Base-by-base conservation (phyloP, 495 filamentous ascomycete genomes). In the Podospora anserina region DNA sequence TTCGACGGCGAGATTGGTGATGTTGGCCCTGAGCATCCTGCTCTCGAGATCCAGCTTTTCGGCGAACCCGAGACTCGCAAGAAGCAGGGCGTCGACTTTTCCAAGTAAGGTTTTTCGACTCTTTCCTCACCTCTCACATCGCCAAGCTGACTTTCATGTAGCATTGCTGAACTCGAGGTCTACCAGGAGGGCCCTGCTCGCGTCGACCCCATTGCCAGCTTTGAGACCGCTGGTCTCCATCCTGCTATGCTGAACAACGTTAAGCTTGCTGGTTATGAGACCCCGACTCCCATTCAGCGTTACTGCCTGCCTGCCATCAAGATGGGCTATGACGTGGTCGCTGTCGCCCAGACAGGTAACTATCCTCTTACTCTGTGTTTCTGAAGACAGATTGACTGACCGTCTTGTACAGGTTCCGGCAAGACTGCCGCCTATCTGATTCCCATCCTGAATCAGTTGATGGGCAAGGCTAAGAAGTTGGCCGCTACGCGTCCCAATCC, bases 381-480 rank as follows among this genome's bases (percentile, higher is more conserved):
- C 15, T 49, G 6, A 11, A 5, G 9, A 13, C 39, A 13, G 9
- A 5, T 49, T 49, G 39, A 9, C 9, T 49, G 2, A 49, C 39
- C 5, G 63, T 57, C 15, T 16, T 4, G 32, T 18, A 20, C 66
- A 98, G 94, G 95, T 26, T 97, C 94, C 54, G 95, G 95, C 66
- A 99, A 99, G 82, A 99, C 95, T 1, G 95, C 89, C 0, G 93
- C 95, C 0, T 99, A 93, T 73, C 77, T 99, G 3, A 89, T 97
- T 66, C 95, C 95, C 0, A 92, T 95, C 58, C 71, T 97, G 55
- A 96, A 93, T 49, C 88, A 92, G 78, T 78, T 97, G 30, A 96
- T 97, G 92, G 95, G 95, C 27, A 98, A 97, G 79, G 92, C 90
- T 0, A 93, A 90, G 78, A 92, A 92, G 78, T 80, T 96, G 2